phyloP scores from a whole-genome alignment of 2,329 filamentous ascomycete genomes.

The Penicillium expansum region DNA sequence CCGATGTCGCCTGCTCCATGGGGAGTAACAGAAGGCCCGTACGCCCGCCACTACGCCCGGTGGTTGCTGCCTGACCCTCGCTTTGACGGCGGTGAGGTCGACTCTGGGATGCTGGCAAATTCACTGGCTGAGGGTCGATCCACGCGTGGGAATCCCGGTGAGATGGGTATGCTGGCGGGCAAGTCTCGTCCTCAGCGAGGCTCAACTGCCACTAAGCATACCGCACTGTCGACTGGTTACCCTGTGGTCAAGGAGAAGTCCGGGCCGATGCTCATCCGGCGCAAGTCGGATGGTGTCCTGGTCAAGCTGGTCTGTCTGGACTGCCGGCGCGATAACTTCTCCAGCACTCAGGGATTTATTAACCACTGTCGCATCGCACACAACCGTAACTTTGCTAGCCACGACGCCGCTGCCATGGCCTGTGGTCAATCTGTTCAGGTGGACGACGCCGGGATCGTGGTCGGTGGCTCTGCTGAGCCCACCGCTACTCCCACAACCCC shows the following conservation, averaged over 20 bases:
- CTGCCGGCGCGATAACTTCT: constrained; percentile 87
- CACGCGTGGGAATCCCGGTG: constrained; percentile 71
- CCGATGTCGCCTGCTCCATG: constrained; percentile 82
- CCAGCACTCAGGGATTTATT: constrained; percentile 97
- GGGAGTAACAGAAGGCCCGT: constrained; percentile 87
- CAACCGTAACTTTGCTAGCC: constrained; percentile 88
- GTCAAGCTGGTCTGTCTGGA: constrained; percentile 90
- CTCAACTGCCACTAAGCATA: constrained; percentile 62
- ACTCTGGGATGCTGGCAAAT: constrained; percentile 37
- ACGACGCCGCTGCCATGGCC: constrained; percentile 86
- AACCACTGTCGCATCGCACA: constrained; percentile 98
- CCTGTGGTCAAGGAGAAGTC: constrained; percentile 74
- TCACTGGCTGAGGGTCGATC: constrained; percentile 66
- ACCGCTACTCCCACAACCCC: constrained; percentile 32
- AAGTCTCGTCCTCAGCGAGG: constrained; percentile 59
- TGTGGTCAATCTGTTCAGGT: constrained; percentile 80
- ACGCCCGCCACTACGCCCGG: constrained; percentile 89
- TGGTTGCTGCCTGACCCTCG: constrained; percentile 88
- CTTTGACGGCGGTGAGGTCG: constrained; percentile 65
- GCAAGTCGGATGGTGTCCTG: constrained; percentile 74
- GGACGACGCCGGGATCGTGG: constrained; percentile 55
- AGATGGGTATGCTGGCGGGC: constrained; percentile 50
- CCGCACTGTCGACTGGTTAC: constrained; percentile 68
- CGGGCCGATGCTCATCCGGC: constrained; percentile 79
- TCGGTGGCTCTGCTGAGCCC: constrained; percentile 39